Evolutionary conservation across 2,329 filamentous ascomycete species (phyloP).

Genomic region (Cercospora sojina): DNA sequence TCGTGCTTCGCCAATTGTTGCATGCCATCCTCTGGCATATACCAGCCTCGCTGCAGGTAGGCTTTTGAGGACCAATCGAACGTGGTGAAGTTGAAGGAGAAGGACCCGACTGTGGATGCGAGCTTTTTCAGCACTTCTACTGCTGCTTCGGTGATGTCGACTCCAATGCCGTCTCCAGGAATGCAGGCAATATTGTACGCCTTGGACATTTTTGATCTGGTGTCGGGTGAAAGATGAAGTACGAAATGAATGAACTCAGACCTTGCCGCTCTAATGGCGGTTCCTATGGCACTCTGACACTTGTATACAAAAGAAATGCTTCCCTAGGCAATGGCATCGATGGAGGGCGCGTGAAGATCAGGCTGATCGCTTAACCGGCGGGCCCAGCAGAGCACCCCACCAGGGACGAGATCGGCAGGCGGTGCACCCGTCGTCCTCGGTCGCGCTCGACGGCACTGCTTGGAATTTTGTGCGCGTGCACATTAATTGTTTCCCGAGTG

Average conservation of each 20-base stretch:
- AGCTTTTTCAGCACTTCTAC: slow-evolving; percentile 50
- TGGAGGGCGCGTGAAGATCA: not conserved
- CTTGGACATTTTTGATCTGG: not conserved
- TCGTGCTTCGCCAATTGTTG: slow-evolving; percentile 53
- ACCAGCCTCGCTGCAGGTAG: slow-evolving; percentile 54
- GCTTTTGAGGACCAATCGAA: slow-evolving; percentile 52
- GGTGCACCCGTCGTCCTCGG: not conserved
- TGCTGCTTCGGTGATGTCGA: slow-evolving; percentile 61
- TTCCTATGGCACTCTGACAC: not conserved
- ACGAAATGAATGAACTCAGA: not conserved
- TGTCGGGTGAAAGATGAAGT: not conserved
- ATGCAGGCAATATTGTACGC: slow-evolving; percentile 43
- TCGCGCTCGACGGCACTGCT: not conserved
- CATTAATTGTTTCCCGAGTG: not conserved
- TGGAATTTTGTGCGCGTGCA: not conserved
- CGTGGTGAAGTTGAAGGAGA: slow-evolving; percentile 52
- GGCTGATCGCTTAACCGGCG: slow-evolving; percentile 10
- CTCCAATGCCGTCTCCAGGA: slow-evolving; percentile 63
- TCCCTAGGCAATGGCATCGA: slow-evolving; percentile 2
- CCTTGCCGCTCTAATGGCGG: not conserved
- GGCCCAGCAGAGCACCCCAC: not conserved
- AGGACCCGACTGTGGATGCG: slow-evolving; percentile 45
- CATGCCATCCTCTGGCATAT: slow-evolving; percentile 54
- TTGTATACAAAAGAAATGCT: slow-evolving; percentile 7
- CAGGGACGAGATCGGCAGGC: slow-evolving; percentile 10